Percentiles rank a stretch among this genome's conserved stretches.
These are phyloP conservation scores for Chenopodium quinoa DNA, from an alignment of 148 eudicot genomes.

Conservation along the genomic window DNA sequence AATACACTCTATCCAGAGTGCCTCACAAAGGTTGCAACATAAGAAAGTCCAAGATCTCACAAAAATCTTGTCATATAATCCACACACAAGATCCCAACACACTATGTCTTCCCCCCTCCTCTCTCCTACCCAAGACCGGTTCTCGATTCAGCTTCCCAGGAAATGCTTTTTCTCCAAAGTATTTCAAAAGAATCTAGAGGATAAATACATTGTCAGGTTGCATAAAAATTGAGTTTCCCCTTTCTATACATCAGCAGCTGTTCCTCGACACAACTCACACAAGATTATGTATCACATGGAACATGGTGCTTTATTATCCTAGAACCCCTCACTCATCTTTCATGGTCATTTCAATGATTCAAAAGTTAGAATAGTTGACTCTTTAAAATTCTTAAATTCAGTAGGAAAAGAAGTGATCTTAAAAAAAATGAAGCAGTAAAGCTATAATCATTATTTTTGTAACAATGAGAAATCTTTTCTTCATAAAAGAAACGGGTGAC, in stretches of 20 bases:
- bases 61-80: background rate
- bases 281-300: background rate
- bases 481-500: background rate
- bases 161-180: background rate
- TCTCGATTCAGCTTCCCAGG: no score
- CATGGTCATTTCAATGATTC: background rate
- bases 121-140: background rate
- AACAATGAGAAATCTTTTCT: no score
- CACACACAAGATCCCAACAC: background rate
- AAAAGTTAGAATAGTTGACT: background rate
- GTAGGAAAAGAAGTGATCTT: background rate
- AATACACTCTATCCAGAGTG: no score
- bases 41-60: background rate
- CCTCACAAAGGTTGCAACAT: no score
- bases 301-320: background rate
- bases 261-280: background rate
- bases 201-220: background rate
- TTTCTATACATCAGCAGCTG: background rate
- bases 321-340: background rate
- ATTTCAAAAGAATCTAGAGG: background rate
- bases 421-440: background rate
- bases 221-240: background rate
- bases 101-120: background rate
- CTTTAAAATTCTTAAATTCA: background rate
- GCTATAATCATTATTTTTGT: background rate